Base-by-base conservation (phyloP, 2,329 filamentous ascomycete genomes). In the Fusarium citri region DNA sequence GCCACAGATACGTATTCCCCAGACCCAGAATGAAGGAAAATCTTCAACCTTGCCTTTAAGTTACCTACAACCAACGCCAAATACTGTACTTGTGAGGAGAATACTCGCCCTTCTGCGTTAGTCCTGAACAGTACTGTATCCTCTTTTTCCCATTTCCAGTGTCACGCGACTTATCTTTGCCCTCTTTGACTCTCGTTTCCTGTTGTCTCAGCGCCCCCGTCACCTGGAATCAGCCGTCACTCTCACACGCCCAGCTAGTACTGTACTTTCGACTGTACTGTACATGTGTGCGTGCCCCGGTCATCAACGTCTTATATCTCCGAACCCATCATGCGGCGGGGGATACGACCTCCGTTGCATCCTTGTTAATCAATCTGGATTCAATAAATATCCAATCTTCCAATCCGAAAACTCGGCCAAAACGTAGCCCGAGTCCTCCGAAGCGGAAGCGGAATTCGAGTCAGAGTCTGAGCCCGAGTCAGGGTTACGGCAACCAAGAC, bases 331-430 rank as follows among this genome's bases (percentile, higher is more conserved):
- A 89, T 89, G 88, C 85, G 83, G 87, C 83, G 84, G 78, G 77
- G 78, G 86, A 86, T 84, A 80, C 76, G 71, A 74, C 79, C 86
- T 87, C 87, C 85, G 83, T 85, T 83, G 85, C 85, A 84, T 80
- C 79, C 76, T 72, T 79, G 74, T 76, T 75, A 69, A 79, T 84
- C 85, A 88, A 80, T 78, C 85, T 89, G 87, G 87, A 89, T 86
- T 79, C 85, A 77, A 81, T 85, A 86, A 79, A 82, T 59, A 73
- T 74, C 69, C 45, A 81, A 72, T 51, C 60, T 56, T 49, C 63
- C 54, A 61, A 59, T 47, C 47, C 72, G 50, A 71, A 63, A 50
- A 47, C 70, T 65, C 66, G 72, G 72, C 55, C 62, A 68, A 74
- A 53, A 59, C 69, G 62, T 69, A 72, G 55, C 58, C 69, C 69